Conservation (phyloP, 768 basidiomycete species). For the Paxillus ammoniavirescens region DNA sequence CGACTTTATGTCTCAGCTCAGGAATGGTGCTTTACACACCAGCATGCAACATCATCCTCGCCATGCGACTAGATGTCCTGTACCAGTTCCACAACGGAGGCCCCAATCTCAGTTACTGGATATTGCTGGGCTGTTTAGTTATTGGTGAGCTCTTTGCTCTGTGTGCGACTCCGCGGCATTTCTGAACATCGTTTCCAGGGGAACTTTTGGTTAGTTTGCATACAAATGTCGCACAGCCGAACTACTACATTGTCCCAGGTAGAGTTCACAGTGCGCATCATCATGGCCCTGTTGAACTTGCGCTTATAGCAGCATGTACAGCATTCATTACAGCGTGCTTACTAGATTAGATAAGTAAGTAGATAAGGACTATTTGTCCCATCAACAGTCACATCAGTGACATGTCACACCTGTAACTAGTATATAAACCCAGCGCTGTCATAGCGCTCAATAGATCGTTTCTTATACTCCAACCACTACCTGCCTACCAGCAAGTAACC, state of each 20-base stretch:
- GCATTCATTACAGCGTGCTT: no score
- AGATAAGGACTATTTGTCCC: no score
- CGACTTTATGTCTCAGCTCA: conserved; percentile 6
- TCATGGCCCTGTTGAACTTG: conserved; percentile 21
- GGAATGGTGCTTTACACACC: conserved; percentile 17
- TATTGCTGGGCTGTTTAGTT: conserved; percentile 11
- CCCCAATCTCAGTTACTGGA: not conserved
- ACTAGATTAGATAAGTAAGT: no score
- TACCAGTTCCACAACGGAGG: not conserved
- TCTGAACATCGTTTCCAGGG: conserved; percentile 2
- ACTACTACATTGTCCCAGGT: conserved; percentile 5
- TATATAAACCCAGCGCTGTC: no score
- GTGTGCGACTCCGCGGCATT: not conserved
- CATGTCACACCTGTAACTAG: no score
- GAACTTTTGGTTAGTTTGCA: conserved; percentile 15
- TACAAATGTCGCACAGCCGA: not conserved
- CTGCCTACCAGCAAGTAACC: no score
- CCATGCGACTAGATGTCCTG: conserved; percentile 19
- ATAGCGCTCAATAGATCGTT: no score
- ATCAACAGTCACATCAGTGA: no score
- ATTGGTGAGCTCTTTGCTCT: conserved; percentile 9
- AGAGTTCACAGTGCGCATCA: conserved; percentile 11
- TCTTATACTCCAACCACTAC: no score
- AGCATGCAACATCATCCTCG: conserved; percentile 20
- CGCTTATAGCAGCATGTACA: no score